Evolutionary conservation across 2,329 filamentous ascomycete genomes (phyloP), one percentile per base, ranked within the genome.

Genomic region (Ascomycota sp.): DNA sequence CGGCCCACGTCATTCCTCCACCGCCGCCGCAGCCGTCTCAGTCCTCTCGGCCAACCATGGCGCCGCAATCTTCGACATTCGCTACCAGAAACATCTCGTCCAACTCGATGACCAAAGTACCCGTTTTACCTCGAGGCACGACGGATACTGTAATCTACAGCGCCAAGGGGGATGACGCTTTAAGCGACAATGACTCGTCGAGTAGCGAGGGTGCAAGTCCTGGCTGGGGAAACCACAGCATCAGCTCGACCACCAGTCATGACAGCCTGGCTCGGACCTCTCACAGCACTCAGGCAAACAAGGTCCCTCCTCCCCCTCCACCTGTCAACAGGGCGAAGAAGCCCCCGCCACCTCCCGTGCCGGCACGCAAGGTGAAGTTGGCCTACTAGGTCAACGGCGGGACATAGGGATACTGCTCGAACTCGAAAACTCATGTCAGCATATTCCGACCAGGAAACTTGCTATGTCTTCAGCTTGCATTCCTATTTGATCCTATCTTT

Each of bases 201-300:
- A 48, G 48, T 7, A 63, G 60, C 37, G 59, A 58, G 35, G 60
- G 61, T 35, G 60, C 56, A 24, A 67, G 63, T 23, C 61, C 61
- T 1, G 57, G 63, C 31, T 62, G 57, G 47, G 53, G 51, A 13
- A 57, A 63, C 27, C 57, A 60, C 32, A 61, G 60, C 40, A 51
- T 63, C 33, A 69, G 64, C 38, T 65, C 65, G 0, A 60, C 64
- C 3, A 69, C 65, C 1, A 69, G 64, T 44, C 59, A 63, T 33
- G 63, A 60, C 34, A 68, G 64, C 43, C 41, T 66, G 27, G 35
- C 33, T 8, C 31, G 35, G n/a, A 25, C 20, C 24, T 28, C 27
- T n/a, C 33, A 12, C 19, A 28, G 12, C 19, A 20, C 32, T 6
- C 38, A 55, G 21, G 45, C 53, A 32, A 68, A 67, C 56, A 69